Evolutionary conservation across 2,329 filamentous ascomycete species (phyloP), one percentile per base, ranked within the genome.

Genomic region (Fusarium heterosporum): DNA sequence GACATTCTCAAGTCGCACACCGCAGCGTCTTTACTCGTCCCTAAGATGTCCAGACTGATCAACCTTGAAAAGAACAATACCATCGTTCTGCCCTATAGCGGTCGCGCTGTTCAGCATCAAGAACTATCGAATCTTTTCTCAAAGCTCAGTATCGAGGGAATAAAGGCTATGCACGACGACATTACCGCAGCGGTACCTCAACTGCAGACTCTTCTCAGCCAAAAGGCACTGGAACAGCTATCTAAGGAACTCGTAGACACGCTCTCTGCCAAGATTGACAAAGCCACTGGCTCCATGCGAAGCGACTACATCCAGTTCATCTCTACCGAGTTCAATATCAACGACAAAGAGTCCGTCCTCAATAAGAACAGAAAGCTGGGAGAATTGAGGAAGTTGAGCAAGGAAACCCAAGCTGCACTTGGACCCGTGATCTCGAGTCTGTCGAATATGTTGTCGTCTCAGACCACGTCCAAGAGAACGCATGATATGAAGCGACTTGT

Each of bases 401-500:
- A 63, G 45, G 39, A 51, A 4, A 39, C 46, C 0, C 58, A 63
- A 6, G 43, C 1, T 10, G 26, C 29, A 1, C 40, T 63, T 6
- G 45, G 57, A 3, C 50, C 60, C 6, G 51, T 63, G 0, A 63
- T 63, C 0, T 40, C 59, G 8, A 63, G 43, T 4, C 19, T 63
- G 0, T 25, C 51, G 9, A 63, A 58, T 5, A 63, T 63, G 60
- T 45, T 63, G 34, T 63, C 60, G 13, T 61, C 61, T 8, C 60
- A 63, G 28, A 63, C 60, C 0, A 63, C 60, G 1, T 63, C 60
- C 1, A 63, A 63, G 39, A 57, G 40, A 39, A 63, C 58, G 2
- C 51, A 63, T 28, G 60, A 63, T 5, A 51, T 63, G 51, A 63
- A 63, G 34, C 47, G 58, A 2, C 34, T 63, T 26, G 3, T 63